Conservation (phyloP, 2,329 filamentous ascomycete species). For the Scopulariopsis brevicaulis region DNA sequence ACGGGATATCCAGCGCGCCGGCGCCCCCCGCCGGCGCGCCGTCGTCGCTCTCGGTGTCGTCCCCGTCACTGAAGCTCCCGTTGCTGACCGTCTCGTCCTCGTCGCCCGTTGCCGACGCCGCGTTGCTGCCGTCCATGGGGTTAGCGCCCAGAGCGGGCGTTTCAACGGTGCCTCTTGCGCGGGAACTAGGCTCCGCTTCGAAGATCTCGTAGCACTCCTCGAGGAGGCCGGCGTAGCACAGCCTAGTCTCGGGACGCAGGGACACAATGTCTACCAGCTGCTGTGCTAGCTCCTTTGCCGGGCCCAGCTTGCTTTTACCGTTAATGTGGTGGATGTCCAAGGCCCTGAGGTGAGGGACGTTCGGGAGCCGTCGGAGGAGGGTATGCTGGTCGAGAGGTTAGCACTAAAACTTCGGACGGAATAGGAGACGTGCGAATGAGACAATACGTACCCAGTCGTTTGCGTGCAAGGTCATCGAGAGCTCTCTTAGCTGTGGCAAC, state of each 20-base stretch:
- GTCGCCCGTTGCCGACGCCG: not conserved
- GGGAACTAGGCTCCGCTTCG: constrained; percentile 38
- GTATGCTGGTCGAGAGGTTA: constrained; percentile 43
- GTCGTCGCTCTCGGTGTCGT: constrained; percentile 19
- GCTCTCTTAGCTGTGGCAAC: constrained; percentile 60
- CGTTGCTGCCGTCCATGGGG: constrained; percentile 5
- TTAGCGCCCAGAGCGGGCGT: constrained; percentile 9
- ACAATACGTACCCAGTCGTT: constrained; percentile 59
- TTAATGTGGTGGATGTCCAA: constrained; percentile 60
- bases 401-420: not conserved
- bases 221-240: constrained; percentile 69
- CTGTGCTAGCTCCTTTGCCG: constrained; percentile 56
- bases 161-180: constrained; percentile 20
- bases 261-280: constrained; percentile 71
- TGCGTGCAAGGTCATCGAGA: constrained; percentile 63
- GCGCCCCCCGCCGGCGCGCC: constrained; percentile 30
- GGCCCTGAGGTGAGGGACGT: constrained; percentile 57
- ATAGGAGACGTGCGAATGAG: not conserved
- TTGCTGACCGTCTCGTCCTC: constrained; percentile 3
- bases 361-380: constrained; percentile 64
- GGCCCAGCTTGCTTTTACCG: constrained; percentile 40
- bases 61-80: constrained; percentile 11
- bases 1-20: constrained; percentile 6
- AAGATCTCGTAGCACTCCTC: constrained; percentile 74
- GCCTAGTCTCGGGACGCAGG: constrained; percentile 61